These are phyloP conservation scores for Claviceps sorghi DNA, from an alignment of 2,329 filamentous ascomycete genomes.

Conservation along the genomic window DNA sequence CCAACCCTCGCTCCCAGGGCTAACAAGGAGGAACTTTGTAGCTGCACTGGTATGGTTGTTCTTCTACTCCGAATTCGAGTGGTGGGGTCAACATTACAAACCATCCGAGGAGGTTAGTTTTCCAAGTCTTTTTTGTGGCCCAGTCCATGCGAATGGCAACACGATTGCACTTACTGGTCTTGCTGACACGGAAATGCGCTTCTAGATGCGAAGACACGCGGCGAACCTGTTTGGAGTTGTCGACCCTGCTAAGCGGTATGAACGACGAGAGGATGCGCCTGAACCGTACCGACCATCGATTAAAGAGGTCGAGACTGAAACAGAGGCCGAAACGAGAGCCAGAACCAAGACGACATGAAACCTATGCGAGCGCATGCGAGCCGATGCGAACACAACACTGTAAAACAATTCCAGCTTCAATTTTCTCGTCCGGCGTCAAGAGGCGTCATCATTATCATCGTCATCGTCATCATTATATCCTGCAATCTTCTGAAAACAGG, in stretches of 20 bases:
- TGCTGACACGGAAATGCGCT: neutral
- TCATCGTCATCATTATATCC: neutral
- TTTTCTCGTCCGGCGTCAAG: neutral
- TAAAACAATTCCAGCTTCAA: neutral
- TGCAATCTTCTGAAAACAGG: neutral
- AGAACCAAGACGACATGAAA: neutral
- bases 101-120: conserved; percentile 25
- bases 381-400: neutral
- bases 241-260: conserved; percentile 27
- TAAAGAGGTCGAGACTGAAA: conserved; percentile 13
- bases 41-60: conserved; percentile 24
- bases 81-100: conserved; percentile 28
- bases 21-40: conserved; percentile 5
- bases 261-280: conserved; percentile 25
- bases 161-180: neutral
- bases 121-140: neutral
- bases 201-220: conserved; percentile 23
- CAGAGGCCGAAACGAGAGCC: conserved; percentile 11
- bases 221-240: conserved; percentile 25
- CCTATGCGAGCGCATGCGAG: neutral
- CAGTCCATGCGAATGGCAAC: neutral
- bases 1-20: neutral
- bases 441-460: neutral
- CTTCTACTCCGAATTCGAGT: conserved; percentile 30
- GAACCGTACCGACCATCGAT: conserved; percentile 13